phyloP scores from a whole-genome alignment of 2,329 filamentous ascomycete genomes.

The Hymenoscyphus fructigenus region DNA sequence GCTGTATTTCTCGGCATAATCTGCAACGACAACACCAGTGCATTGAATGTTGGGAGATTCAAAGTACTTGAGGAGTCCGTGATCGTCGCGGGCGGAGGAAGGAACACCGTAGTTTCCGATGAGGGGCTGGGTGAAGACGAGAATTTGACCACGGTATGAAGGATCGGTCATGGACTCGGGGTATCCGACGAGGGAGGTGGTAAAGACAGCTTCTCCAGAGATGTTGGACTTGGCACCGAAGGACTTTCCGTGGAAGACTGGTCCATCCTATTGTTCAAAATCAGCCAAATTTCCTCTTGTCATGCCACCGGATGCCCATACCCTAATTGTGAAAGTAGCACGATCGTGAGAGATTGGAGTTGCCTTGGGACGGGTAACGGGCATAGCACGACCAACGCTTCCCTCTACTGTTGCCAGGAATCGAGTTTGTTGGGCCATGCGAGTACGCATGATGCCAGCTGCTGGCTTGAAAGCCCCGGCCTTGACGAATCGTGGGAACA shows the following conservation, averaged over 20 bases:
- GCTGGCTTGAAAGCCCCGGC: slow-evolving; percentile 46
- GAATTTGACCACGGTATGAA: slow-evolving; percentile 89
- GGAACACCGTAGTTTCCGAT: slow-evolving; percentile 99
- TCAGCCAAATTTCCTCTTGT: slow-evolving; percentile 27
- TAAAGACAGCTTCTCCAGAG: slow-evolving; percentile 97
- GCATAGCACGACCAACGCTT: slow-evolving; percentile 69
- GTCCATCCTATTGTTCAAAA: slow-evolving; percentile 68
- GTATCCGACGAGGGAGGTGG: slow-evolving; percentile 95
- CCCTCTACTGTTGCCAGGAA: slow-evolving; percentile 66
- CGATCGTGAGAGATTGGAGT: slow-evolving; percentile 71
- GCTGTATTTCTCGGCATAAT: slow-evolving; percentile 90
- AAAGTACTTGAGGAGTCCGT: slow-evolving; percentile 93
- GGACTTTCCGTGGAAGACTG: slow-evolving; percentile 92
- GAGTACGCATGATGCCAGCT: slow-evolving; percentile 33
- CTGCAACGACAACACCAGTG: slow-evolving; percentile 90
- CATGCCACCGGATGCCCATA: slow-evolving; percentile 42
- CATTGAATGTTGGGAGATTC: slow-evolving; percentile 98
- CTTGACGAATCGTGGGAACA: slow-evolving; percentile 62
- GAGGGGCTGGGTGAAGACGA: slow-evolving; percentile 96
- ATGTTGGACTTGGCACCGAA: slow-evolving; percentile 97
- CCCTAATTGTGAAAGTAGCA: slow-evolving; percentile 92
- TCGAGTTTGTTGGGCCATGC: slow-evolving; percentile 42
- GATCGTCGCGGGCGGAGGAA: slow-evolving; percentile 78
- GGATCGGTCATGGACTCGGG: slow-evolving; percentile 92
- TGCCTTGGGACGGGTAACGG: slow-evolving; percentile 54